Evolutionary conservation across 1,284 basidiomycete species (phyloP).

Genomic region (Ceratobasidium sp.): DNA sequence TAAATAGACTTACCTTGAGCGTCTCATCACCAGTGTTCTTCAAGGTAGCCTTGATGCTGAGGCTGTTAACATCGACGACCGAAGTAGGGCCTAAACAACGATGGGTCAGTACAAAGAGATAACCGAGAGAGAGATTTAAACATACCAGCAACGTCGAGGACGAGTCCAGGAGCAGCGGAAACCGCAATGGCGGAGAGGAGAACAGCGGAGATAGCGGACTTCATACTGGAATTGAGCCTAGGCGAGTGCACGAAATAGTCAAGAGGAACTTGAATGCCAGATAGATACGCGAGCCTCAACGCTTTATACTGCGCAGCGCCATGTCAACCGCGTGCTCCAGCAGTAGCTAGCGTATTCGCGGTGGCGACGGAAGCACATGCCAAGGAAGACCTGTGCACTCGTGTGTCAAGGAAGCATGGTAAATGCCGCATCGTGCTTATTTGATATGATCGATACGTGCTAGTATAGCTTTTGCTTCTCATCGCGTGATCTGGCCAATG

Average conservation of each 20-base stretch:
- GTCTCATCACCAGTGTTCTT: conserved; percentile 30
- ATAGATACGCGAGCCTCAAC: not conserved
- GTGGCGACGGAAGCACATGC: conserved; percentile 10
- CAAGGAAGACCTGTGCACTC: not conserved
- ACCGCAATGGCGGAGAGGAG: conserved; percentile 14
- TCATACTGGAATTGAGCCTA: not conserved
- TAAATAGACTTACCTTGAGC: conserved; percentile 3
- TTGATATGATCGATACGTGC: not conserved
- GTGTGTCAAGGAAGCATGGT: conserved; percentile 1
- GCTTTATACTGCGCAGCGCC: conserved; percentile 9
- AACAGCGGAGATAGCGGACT: conserved; percentile 14
- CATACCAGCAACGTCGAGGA: conserved; percentile 8
- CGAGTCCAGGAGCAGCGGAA: conserved; percentile 16
- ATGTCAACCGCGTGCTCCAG: conserved; percentile 6
- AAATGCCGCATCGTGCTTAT: not conserved
- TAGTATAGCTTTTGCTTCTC: too few relatives aligned
- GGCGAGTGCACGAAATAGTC: not conserved
- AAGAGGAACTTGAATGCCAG: not conserved
- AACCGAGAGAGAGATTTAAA: not conserved
- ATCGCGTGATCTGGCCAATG: not conserved
- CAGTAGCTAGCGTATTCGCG: not conserved
- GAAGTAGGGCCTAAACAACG: conserved; percentile 52
- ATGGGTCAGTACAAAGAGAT: not conserved
- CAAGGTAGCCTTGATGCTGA: conserved; percentile 12
- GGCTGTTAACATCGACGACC: conserved; percentile 48